A percentile compares a stretch with the other conserved stretches of the same genome.
Conservation (phyloP, 2,329 filamentous ascomycete species). For the Paraconiothyrium sp. region DNA sequence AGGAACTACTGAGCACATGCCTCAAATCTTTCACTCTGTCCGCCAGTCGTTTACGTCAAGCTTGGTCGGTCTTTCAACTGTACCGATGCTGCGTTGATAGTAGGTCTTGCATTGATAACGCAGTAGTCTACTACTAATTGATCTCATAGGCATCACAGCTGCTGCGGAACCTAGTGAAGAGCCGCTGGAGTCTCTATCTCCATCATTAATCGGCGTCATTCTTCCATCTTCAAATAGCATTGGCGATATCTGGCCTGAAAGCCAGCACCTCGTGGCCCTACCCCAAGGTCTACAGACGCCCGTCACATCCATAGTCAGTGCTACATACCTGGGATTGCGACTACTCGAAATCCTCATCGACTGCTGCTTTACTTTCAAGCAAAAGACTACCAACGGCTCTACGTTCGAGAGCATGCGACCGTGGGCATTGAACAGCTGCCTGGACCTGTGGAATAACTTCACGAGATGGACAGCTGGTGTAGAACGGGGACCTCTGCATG, state of each 20-base stretch:
- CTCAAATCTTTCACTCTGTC: constrained; percentile 48
- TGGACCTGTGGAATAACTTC: constrained; percentile 37
- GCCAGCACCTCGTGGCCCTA: constrained; percentile 52
- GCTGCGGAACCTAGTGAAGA: constrained; percentile 51
- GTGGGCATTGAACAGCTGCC: constrained; percentile 39
- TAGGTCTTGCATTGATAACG: constrained; percentile 31
- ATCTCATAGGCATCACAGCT: constrained; percentile 55
- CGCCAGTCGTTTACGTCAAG: constrained; percentile 47
- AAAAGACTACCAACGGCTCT: constrained; percentile 9
- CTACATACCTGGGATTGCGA: constrained; percentile 38
- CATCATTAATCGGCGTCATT: constrained; percentile 35
- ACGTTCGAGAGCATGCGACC: constrained; percentile 30
- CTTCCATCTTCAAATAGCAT: constrained; percentile 54
- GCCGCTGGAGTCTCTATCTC: constrained; percentile 15
- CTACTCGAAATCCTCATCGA: constrained; percentile 34
- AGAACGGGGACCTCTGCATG: constrained; percentile 24
- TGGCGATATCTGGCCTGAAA: constrained; percentile 49
- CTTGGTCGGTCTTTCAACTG: constrained; percentile 44
- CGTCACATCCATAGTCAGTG: constrained; percentile 34
- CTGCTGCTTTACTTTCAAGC: constrained; percentile 2
- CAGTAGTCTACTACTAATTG: constrained; percentile 14
- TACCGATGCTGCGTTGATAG: constrained; percentile 54
- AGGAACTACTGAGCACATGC: constrained; percentile 49
- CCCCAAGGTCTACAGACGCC: constrained; percentile 51
- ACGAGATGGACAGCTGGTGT: constrained; percentile 29